Conservation (phyloP, 164 flowering plant genomes). For the Amborella trichopoda region DNA sequence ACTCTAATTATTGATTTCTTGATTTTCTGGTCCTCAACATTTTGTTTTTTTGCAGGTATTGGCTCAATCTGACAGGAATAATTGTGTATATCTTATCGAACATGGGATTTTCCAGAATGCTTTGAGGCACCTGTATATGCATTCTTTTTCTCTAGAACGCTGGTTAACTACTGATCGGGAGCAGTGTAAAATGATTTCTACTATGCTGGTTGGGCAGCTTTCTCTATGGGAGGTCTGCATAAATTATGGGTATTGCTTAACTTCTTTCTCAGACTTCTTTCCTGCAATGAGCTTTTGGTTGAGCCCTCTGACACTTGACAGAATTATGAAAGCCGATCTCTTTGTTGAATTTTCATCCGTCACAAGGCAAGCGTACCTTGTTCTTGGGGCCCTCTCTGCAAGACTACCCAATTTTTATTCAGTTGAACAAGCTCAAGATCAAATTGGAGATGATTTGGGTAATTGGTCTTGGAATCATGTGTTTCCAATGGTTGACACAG, state of each 20-base stretch:
- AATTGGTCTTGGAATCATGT: constrained; percentile 74
- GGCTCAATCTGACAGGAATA: constrained; percentile 53
- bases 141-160: constrained; percentile 37
- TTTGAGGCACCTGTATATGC: constrained; percentile 50
- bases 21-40: too few species aligned
- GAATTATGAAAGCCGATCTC: constrained; percentile 36
- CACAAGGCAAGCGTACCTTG: constrained; percentile 56
- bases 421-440: constrained; percentile 10
- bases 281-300: constrained; percentile 78
- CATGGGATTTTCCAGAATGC: constrained; percentile 40
- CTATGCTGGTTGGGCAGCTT: constrained; percentile 75
- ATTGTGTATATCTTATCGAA: constrained; percentile 37
- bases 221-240: constrained; percentile 81
- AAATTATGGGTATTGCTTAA: constrained; percentile 51
- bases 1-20: too few species aligned
- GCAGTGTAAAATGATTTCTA: constrained; percentile 44
- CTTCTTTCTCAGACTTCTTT: constrained; percentile 49
- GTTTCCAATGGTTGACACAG: constrained; percentile 61
- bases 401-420: constrained; percentile 53
- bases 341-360: constrained; percentile 58
- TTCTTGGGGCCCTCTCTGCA: constrained; percentile 57
- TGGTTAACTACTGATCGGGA: constrained; percentile 65
- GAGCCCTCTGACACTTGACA: constrained; percentile 51
- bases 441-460: constrained; percentile 15
- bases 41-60: constrained; percentile 54